A percentile compares a stretch with the other conserved stretches of the same genome.
phyloP scores from a whole-genome alignment of 192 early-diverging fungal genomes.

The Coemansia sp. region DNA sequence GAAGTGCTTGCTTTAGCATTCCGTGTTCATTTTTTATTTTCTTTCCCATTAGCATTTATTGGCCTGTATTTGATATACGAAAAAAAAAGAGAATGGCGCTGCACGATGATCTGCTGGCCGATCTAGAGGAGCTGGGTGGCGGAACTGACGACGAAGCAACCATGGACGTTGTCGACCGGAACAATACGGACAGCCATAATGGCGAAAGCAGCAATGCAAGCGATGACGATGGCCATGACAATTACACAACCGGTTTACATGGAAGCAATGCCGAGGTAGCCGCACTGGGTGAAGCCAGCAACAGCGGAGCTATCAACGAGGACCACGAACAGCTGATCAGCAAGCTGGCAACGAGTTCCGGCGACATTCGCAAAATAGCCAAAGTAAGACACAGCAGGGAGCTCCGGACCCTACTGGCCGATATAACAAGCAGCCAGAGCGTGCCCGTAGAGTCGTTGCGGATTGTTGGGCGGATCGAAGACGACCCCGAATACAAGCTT shows the following conservation, averaged over 20 bases:
- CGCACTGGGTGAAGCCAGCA: slow-evolving; percentile 56
- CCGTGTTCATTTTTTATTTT: background rate
- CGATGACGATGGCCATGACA: background rate
- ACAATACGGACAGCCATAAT: background rate
- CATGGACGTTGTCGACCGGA: slow-evolving; percentile 13
- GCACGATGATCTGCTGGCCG: slow-evolving; percentile 85
- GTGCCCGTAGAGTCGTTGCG: background rate
- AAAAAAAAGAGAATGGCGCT: slow-evolving; percentile 61
- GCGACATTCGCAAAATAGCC: slow-evolving; percentile 66
- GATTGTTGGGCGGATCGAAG: slow-evolving; percentile 44
- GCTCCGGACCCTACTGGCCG: slow-evolving; percentile 63
- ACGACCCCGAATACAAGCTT: slow-evolving; percentile 85
- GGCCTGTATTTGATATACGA: too few relatives aligned
- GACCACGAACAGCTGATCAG: slow-evolving; percentile 46
- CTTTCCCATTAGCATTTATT: background rate
- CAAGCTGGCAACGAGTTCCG: slow-evolving; percentile 32
- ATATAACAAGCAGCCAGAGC: slow-evolving; percentile 32
- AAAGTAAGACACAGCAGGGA: slow-evolving; percentile 63
- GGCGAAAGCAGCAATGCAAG: slow-evolving; percentile 23
- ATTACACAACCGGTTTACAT: slow-evolving; percentile 33
- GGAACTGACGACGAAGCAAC: slow-evolving; percentile 46
- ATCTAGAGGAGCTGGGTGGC: slow-evolving; percentile 74
- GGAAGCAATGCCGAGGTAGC: slow-evolving; percentile 46
- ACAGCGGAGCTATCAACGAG: slow-evolving; percentile 50
- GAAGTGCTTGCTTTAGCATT: background rate